Percentiles rank a stretch among this genome's conserved stretches.
phyloP scores from a whole-genome alignment of 129 eudicot species.

The Pulicaria dysenterica region DNA sequence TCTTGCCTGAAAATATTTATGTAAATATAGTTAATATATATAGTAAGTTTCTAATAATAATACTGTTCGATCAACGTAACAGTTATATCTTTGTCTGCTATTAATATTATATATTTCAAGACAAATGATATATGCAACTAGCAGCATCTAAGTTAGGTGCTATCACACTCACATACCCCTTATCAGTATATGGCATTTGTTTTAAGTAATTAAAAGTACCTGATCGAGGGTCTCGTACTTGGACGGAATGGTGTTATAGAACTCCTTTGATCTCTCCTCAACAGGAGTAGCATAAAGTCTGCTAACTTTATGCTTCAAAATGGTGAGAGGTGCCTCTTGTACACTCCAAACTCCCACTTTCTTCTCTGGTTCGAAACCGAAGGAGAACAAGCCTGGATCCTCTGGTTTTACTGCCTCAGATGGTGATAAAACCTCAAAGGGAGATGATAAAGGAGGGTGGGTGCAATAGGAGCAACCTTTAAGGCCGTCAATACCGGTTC shows the following conservation, averaged over 20 bases:
- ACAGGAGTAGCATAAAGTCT: constrained; percentile 83
- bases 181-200: too few relatives aligned
- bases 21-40: background rate
- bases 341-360: constrained; percentile 68
- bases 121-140: too few relatives aligned
- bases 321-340: constrained; percentile 70
- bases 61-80: too few relatives aligned
- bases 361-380: constrained; percentile 68
- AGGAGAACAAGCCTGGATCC: constrained; percentile 70
- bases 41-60: too few relatives aligned
- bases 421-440: constrained; percentile 67
- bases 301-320: constrained; percentile 76
- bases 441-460: constrained; percentile 74
- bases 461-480: constrained; percentile 69
- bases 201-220: constrained; percentile 40
- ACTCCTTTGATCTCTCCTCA: constrained; percentile 60
- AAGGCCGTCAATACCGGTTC: constrained; percentile 67
- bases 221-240: constrained; percentile 85
- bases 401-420: constrained; percentile 78
- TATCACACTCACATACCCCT: too few relatives aligned
- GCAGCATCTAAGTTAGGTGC: too few relatives aligned
- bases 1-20: constrained; percentile 52
- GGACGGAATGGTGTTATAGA: constrained; percentile 63
- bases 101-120: too few relatives aligned
- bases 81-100: too few relatives aligned